Evolutionary conservation across 1,284 basidiomycete species (phyloP), one percentile per base, ranked within the genome.

Genomic region (Tremellales sp.): DNA sequence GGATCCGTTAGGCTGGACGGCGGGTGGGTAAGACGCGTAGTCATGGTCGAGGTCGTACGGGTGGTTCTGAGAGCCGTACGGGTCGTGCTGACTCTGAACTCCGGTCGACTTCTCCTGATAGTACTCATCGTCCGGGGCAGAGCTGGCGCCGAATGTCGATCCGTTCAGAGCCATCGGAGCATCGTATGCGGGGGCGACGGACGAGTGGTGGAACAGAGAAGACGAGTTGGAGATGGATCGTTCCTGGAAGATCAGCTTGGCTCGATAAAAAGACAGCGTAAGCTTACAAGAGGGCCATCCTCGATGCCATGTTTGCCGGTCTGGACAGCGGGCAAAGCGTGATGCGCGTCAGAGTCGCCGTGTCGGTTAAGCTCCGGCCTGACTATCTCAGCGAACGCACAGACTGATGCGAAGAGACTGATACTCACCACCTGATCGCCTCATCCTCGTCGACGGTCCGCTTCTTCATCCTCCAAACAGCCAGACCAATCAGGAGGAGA

Each of bases 301-400:
- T 68, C 66, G 45, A 68, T 60, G 3, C 68, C 70, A 46, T 73
- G 68, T 45, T 69, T 58, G 21, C 70, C 68, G 3, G 67, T 69
- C 27, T 61, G 57, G 39, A 64, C 53, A 8, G 70, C 71, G 3
- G 73, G 73, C 6, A 75, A 54, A n/a, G 73, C 70, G 50, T 70
- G 64, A 45, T 68, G 62, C n/a, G 62, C 58, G 19, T 58, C 57
- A 0, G 70, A 60, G 50, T 75, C 72, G 24, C 73, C 73, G 54
- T 75, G 72, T 46, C 65, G 57, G 56, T 75, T 73, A 40, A 75
- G 64, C 51, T 75, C 73, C 19, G 73, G 73, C 68, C 64, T 67
- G 43, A 12, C 15, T 12, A 37, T 49, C 51, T 58, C 36, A 26
- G 36, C 17, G 19, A 17, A 7, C 11, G n/a, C 31, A 43, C 11